Evolutionary conservation across 192 early-diverging fungal genomes (phyloP).

Genomic region (Podila horticola): DNA sequence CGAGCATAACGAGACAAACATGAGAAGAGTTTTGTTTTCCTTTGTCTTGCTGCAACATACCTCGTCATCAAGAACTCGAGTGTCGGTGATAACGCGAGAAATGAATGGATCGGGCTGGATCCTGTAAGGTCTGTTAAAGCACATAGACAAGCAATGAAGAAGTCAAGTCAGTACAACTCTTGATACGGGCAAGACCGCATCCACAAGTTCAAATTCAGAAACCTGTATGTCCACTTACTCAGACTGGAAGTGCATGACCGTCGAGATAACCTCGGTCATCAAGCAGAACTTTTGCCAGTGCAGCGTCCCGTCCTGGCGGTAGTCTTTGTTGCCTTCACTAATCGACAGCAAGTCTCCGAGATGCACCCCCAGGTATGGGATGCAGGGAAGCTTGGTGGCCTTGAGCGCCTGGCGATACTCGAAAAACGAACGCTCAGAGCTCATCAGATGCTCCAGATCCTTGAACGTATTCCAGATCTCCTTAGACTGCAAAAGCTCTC

Average conservation of each 20-base stretch:
- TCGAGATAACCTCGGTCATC: conserved; percentile 73
- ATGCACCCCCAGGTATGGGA: conserved; percentile 85
- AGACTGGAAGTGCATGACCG: conserved; percentile 65
- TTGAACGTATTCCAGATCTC: conserved; percentile 63
- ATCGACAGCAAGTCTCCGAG: conserved; percentile 76
- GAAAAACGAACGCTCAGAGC: conserved; percentile 68
- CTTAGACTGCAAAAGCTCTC: conserved; percentile 57
- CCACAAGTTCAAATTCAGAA: background rate
- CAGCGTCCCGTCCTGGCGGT: conserved; percentile 67
- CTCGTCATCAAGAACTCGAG: conserved; percentile 47
- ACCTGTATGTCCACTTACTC: conserved; percentile 22
- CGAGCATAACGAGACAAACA: background rate
- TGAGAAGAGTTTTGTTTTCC: background rate
- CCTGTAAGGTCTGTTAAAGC: conserved; percentile 18
- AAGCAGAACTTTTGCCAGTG: conserved; percentile 79
- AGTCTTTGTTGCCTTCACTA: conserved; percentile 75
- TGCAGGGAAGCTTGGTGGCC: conserved; percentile 66
- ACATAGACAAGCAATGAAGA: background rate
- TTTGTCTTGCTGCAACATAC: conserved; percentile 50
- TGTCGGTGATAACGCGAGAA: conserved; percentile 44
- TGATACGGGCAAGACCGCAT: background rate
- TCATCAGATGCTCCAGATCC: conserved; percentile 75
- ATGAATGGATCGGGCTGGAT: conserved; percentile 52
- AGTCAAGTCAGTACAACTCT: background rate
- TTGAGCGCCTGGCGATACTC: conserved; percentile 72